A percentile compares a stretch with the other conserved stretches of the same genome.
Conservation (phyloP, 179 eudicot genomes). For the Amaranthus tricolor region DNA sequence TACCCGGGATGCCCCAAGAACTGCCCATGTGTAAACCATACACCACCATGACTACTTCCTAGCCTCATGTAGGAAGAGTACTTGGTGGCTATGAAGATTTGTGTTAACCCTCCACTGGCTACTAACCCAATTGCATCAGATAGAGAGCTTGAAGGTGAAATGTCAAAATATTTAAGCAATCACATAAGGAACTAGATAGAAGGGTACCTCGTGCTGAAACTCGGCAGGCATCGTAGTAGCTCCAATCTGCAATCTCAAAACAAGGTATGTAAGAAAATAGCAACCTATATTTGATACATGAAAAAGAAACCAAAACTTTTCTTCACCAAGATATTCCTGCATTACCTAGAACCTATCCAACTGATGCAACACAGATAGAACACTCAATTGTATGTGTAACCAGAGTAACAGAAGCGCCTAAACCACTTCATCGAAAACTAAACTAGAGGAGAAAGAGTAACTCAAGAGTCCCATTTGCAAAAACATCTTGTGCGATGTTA, state of each 20-base stretch:
- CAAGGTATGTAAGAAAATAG: neutral
- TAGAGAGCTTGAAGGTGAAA: neutral
- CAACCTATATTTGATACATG: neutral
- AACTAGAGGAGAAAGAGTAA: neutral
- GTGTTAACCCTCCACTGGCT: too few species aligned
- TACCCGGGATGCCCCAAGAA: too few species aligned
- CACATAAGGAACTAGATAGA: neutral
- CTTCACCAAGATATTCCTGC: neutral
- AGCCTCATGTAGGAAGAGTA: neutral
- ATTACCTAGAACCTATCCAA: neutral
- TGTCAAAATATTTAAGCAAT: neutral
- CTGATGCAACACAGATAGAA: neutral
- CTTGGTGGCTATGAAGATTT: neutral
- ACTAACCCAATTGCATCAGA: too few species aligned
- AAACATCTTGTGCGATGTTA: neutral
- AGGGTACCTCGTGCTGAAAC: conserved; percentile 62
- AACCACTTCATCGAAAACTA: neutral
- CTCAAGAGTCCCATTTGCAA: neutral
- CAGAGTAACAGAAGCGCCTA: neutral
- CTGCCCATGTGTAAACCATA: neutral
- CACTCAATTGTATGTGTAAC: neutral
- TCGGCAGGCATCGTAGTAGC: conserved; percentile 78
- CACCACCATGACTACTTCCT: neutral
- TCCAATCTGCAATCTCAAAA: conserved; percentile 46
- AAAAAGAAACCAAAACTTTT: neutral